Percentiles rank a stretch among this genome's conserved stretches.
phyloP scores from a whole-genome alignment of 78 protist species.

The Dictyostelium capitatum region DNA sequence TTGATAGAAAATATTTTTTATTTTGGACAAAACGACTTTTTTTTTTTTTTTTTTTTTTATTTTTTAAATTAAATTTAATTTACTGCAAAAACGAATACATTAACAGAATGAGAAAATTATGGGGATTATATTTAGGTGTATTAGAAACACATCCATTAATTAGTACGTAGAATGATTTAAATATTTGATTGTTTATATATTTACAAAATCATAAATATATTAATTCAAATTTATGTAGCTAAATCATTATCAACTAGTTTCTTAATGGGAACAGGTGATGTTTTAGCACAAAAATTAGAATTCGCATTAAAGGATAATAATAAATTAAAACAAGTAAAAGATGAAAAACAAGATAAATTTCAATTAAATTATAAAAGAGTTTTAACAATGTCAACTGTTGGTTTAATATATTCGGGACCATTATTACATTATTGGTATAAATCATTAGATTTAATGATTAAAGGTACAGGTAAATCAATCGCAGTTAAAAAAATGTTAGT shows the following conservation, averaged over 20 bases:
- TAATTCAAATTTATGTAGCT: slow-evolving; percentile 14
- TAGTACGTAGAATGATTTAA: background rate
- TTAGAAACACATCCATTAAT: background rate
- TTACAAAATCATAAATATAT: background rate
- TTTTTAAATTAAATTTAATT: too few species aligned
- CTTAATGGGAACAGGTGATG: slow-evolving; percentile 74
- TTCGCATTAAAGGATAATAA: background rate
- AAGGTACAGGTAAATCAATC: slow-evolving; percentile 17
- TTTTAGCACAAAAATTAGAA: slow-evolving; percentile 53
- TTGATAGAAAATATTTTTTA: background rate
- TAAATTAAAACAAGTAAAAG: background rate
- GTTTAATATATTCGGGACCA: slow-evolving; percentile 49
- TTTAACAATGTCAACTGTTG: slow-evolving; percentile 39
- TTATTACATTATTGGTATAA: slow-evolving; percentile 61
- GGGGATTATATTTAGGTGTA: background rate
- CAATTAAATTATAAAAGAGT: slow-evolving; percentile 31
- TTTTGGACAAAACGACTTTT: background rate
- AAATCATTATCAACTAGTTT: slow-evolving; percentile 55
- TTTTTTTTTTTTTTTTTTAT: background rate
- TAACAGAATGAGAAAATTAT: background rate
- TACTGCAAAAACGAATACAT: too few species aligned
- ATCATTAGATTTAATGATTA: slow-evolving; percentile 15
- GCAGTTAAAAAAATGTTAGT: slow-evolving; percentile 36
- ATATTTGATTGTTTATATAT: background rate
- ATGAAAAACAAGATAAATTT: background rate